phyloP scores from a whole-genome alignment of 2,329 filamentous ascomycete species.

The Emergomyces orientalis region DNA sequence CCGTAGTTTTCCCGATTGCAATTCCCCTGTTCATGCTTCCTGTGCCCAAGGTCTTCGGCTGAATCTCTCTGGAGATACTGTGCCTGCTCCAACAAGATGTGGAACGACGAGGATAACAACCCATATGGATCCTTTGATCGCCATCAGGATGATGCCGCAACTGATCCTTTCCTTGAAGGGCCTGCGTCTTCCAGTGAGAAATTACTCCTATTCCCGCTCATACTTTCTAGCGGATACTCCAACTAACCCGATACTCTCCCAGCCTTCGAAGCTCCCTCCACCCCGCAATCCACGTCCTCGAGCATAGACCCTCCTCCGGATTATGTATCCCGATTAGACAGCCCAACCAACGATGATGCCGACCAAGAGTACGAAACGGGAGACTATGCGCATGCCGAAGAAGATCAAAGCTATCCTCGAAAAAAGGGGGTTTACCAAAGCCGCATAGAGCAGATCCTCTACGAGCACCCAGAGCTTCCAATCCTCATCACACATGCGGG shows the following conservation, averaged over 20 bases:
- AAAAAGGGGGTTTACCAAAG: conserved; percentile 89
- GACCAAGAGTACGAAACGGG: conserved; percentile 28
- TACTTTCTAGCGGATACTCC: neutral
- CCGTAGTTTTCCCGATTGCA: neutral
- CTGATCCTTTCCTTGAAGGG: conserved; percentile 54
- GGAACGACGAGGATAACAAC: conserved; percentile 99
- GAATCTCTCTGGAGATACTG: neutral
- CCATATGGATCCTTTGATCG: conserved; percentile 92
- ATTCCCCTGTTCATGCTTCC: neutral
- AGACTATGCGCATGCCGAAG: conserved; percentile 41
- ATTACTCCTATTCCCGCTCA: neutral
- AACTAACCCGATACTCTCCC: conserved; percentile 18
- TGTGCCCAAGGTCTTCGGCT: no score
- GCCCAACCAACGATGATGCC: conserved; percentile 52
- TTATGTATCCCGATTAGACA: conserved; percentile 43
- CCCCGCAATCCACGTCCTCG: conserved; percentile 62
- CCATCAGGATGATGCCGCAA: conserved; percentile 68
- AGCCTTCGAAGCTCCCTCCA: conserved; percentile 51
- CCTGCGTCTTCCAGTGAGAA: conserved; percentile 45
- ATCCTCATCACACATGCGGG: conserved; percentile 91
- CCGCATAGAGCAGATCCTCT: conserved; percentile 92
- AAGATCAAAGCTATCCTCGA: conserved; percentile 41
- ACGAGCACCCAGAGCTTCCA: conserved; percentile 82
- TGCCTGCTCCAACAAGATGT: conserved; percentile 53
- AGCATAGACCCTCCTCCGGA: conserved; percentile 58